Percentiles rank a stretch among this genome's conserved stretches.
phyloP scores from a whole-genome alignment of 768 basidiomycete genomes.

The Rhodotorula kratochvilovae region DNA sequence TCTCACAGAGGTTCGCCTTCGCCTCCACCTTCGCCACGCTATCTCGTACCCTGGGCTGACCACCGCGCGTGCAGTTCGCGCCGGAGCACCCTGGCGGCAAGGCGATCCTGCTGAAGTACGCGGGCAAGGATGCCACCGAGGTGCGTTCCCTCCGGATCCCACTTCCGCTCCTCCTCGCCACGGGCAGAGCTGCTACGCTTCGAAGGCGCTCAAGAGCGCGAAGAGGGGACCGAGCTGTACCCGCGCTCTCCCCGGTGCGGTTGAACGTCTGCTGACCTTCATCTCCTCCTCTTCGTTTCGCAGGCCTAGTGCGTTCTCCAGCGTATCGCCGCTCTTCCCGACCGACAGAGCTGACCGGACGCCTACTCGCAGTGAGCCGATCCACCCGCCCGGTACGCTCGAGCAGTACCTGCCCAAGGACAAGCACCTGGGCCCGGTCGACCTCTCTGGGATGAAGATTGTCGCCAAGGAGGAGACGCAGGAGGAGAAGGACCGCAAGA shows the following conservation, averaged over 20 bases:
- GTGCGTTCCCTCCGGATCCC: conserved; percentile 21
- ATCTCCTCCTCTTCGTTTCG: background rate
- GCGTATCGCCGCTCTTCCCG: background rate
- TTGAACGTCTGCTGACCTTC: too few relatives aligned
- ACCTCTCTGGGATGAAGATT: conserved; percentile 57
- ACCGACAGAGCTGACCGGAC: background rate
- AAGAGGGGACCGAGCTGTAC: too few relatives aligned
- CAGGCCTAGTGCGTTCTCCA: conserved; percentile 30
- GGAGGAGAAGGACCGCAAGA: conserved; percentile 65
- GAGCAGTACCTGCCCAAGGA: conserved; percentile 61
- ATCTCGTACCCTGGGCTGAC: too few relatives aligned
- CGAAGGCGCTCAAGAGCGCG: too few relatives aligned
- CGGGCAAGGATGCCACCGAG: conserved; percentile 66
- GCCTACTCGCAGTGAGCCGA: conserved; percentile 49
- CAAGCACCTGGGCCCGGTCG: conserved; percentile 68
- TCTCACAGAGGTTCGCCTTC: conserved; percentile 1
- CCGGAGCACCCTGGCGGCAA: conserved; percentile 56
- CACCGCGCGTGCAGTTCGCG: background rate
- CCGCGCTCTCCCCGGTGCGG: too few relatives aligned
- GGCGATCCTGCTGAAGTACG: conserved; percentile 74
- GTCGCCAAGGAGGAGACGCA: conserved; percentile 57
- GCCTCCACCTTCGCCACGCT: background rate
- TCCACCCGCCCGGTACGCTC: conserved; percentile 79
- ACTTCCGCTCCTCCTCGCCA: background rate
- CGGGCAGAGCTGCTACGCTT: background rate